Percentiles rank a stretch among this genome's conserved stretches.
Evolutionary conservation across 345 rosid genomes (phyloP).

Genomic region (Eucalyptus rudis): DNA sequence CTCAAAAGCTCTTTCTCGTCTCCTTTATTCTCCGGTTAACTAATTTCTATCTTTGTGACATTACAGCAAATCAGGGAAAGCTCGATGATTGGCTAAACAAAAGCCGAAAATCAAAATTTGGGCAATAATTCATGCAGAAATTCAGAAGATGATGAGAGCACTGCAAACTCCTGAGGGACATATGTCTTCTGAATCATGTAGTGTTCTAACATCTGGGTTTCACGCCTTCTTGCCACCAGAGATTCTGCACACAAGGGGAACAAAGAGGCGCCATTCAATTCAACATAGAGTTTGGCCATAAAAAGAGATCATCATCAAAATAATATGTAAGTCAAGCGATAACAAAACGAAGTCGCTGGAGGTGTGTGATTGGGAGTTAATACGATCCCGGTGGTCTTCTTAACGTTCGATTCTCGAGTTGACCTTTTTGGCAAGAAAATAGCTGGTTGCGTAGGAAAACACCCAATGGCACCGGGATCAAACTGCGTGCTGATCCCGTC

Average conservation of each 20-base stretch:
- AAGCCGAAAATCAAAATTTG: background rate
- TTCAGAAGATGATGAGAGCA: background rate
- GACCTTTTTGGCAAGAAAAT: background rate
- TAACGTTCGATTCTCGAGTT: background rate
- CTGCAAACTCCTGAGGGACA: background rate
- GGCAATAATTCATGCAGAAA: background rate
- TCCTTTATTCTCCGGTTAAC: background rate
- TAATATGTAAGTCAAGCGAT: background rate
- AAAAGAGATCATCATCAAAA: background rate
- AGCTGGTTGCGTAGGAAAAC: conserved; percentile 2
- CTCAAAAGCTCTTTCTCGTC: background rate
- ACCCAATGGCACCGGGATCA: conserved; percentile 9
- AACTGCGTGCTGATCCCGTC: conserved; percentile 31
- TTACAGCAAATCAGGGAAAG: background rate
- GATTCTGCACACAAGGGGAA: background rate
- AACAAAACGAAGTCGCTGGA: background rate
- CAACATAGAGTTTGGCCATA: background rate
- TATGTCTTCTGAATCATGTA: background rate
- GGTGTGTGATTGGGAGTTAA: background rate
- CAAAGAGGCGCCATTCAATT: background rate
- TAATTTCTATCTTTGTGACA: background rate
- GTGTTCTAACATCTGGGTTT: background rate
- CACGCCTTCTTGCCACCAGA: background rate
- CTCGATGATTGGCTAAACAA: background rate
- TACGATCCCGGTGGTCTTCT: background rate